Conservation (phyloP, 495 filamentous ascomycete species). For the Aspergillus ellipticus region DNA sequence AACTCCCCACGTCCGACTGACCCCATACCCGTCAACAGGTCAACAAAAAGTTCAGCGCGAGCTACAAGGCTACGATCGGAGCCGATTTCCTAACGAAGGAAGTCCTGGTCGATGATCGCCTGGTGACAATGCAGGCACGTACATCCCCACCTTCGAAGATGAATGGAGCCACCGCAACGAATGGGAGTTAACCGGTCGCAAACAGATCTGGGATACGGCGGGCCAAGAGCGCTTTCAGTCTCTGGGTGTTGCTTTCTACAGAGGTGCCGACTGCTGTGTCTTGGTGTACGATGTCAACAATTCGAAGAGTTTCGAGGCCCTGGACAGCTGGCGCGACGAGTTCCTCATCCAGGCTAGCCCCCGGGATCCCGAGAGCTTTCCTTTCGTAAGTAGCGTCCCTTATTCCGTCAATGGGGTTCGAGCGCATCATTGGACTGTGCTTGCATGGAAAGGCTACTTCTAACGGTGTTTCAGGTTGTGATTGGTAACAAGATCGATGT, state of each 20-base stretch:
- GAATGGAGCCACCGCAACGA: background rate
- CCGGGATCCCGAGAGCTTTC: constrained; percentile 94
- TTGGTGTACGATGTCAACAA: constrained; percentile 99
- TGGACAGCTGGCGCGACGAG: constrained; percentile 98
- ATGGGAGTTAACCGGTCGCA: constrained; percentile 17
- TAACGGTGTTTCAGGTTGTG: constrained; percentile 57
- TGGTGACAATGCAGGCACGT: constrained; percentile 96
- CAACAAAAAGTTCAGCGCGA: constrained; percentile 99
- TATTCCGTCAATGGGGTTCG: background rate
- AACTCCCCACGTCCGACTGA: constrained; percentile 10
- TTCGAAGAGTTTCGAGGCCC: constrained; percentile 95
- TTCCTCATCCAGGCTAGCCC: constrained; percentile 97
- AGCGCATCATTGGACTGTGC: background rate
- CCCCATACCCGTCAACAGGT: constrained; percentile 53
- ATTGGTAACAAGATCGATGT: constrained; percentile 99
- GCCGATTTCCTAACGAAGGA: constrained; percentile 99
- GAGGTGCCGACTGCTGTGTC: constrained; percentile 97
- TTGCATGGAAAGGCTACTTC: background rate
- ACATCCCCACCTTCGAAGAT: background rate
- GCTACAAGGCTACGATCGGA: constrained; percentile 99
- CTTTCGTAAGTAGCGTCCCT: constrained; percentile 66
- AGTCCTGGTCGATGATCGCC: constrained; percentile 92
- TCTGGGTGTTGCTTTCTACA: constrained; percentile 95
- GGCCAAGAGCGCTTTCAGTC: constrained; percentile 98
- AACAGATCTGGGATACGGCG: constrained; percentile 94